Conservation (phyloP, 257 asterid genomes). For the Ehretia macrophylla region DNA sequence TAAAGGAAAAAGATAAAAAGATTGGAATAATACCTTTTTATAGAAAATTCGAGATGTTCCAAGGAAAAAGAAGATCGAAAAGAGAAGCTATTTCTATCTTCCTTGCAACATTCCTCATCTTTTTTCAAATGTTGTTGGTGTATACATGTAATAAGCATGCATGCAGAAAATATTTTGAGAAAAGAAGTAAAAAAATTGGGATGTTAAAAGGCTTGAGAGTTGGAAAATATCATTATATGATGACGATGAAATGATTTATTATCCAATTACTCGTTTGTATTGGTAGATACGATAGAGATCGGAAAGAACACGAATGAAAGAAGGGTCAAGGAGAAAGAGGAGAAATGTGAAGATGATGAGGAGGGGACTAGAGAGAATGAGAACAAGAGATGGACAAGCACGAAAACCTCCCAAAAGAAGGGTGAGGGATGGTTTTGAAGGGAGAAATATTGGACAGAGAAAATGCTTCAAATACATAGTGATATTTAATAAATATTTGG, state of each 20-base stretch:
- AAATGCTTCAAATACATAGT: background rate
- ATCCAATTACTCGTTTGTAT: no score
- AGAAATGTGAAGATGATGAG: slow-evolving; percentile 6
- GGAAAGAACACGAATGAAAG: slow-evolving; percentile 3
- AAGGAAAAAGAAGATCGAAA: slow-evolving; percentile 27
- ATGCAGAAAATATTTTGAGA: slow-evolving; percentile 18
- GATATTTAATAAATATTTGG: no score
- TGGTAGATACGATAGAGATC: background rate
- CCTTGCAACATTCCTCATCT: slow-evolving; percentile 30
- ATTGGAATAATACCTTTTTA: slow-evolving; percentile 30
- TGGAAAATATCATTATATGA: background rate
- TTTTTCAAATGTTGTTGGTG: slow-evolving; percentile 17
- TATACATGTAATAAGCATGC: slow-evolving; percentile 41
- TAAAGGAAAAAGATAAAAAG: background rate
- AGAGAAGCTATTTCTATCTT: slow-evolving; percentile 39
- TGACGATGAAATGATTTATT: background rate
- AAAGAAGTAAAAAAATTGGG: slow-evolving; percentile 4
- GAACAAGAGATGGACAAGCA: slow-evolving; percentile 36
- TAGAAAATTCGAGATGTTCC: slow-evolving; percentile 19
- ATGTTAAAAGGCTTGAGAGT: no score
- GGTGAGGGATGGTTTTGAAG: slow-evolving; percentile 8
- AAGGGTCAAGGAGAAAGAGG: slow-evolving; percentile 5
- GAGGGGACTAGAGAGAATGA: slow-evolving; percentile 14
- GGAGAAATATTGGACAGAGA: background rate
- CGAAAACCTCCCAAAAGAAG: slow-evolving; percentile 31